Evolutionary conservation across 495 filamentous ascomycete genomes (phyloP).

Genomic region (Xylaria nigripes): DNA sequence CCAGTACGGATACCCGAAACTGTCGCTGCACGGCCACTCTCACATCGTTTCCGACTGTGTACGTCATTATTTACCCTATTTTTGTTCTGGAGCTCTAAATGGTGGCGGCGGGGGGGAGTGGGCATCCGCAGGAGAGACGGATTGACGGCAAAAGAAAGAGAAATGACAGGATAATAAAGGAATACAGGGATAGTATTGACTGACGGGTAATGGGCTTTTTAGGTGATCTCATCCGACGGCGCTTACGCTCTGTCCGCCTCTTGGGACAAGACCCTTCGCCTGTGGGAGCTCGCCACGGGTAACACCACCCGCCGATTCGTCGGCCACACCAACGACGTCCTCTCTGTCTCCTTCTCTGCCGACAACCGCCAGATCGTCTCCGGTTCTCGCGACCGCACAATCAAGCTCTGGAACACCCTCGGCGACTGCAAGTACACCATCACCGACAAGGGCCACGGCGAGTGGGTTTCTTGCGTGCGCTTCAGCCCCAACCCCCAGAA

Average conservation of each 20-base stretch:
- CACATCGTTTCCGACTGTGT: slow-evolving; percentile 99
- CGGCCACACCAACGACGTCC: slow-evolving; percentile 98
- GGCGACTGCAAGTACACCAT: slow-evolving; percentile 99
- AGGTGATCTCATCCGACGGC: slow-evolving; percentile 99
- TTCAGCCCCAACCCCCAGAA: slow-evolving; percentile 99
- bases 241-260: slow-evolving; percentile 98
- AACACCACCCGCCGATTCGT: slow-evolving; percentile 96
- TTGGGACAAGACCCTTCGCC: slow-evolving; percentile 99
- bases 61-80: slow-evolving; percentile 38
- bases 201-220: slow-evolving; percentile 33
- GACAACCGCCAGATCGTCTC: slow-evolving; percentile 99
- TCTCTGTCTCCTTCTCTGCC: slow-evolving; percentile 99
- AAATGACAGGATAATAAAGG: background rate
- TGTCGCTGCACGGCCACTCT: slow-evolving; percentile 94
- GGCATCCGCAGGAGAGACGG: too few species aligned
- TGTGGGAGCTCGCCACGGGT: slow-evolving; percentile 97
- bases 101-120: slow-evolving; percentile 1
- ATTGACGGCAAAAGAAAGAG: slow-evolving; percentile 7
- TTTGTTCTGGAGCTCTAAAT: background rate
- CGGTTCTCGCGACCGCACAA: slow-evolving; percentile 91
- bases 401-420: slow-evolving; percentile 99
- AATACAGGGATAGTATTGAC: slow-evolving; percentile 20
- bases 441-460: slow-evolving; percentile 98
- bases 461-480: slow-evolving; percentile 98
- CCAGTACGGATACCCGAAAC: slow-evolving; percentile 96